Conservation (phyloP, 2,329 filamentous ascomycete genomes). For the Grosmannia serpens region DNA sequence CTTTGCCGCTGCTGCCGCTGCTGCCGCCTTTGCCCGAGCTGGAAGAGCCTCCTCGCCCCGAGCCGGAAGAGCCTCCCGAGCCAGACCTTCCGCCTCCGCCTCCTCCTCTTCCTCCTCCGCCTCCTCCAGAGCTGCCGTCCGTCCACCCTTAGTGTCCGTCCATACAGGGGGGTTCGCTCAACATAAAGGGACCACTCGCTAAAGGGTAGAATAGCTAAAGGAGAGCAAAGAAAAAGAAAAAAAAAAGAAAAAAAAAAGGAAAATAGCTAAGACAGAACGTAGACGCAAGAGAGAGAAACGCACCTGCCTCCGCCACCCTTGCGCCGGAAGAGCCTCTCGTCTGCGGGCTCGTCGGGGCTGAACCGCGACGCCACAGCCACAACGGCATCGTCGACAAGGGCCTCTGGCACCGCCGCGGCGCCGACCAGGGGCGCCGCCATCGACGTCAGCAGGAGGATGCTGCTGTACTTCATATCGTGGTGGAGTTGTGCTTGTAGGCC, state of each 20-base stretch:
- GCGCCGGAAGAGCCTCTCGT: slow-evolving; percentile 38
- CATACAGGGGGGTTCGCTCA: not conserved
- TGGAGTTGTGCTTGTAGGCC: not conserved
- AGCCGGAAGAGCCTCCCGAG: not conserved
- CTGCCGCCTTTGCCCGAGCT: not conserved
- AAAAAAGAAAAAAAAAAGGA: not conserved
- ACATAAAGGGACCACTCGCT: not conserved
- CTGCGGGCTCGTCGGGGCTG: not conserved
- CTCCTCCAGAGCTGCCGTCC: no score
- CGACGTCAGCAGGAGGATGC: slow-evolving; percentile 5
- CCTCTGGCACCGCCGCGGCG: slow-evolving; percentile 14
- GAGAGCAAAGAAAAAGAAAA: not conserved
- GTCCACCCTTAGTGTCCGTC: not conserved
- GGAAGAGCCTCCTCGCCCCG: not conserved
- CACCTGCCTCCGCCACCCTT: slow-evolving; percentile 34
- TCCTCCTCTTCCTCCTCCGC: no score
- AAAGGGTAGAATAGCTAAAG: not conserved
- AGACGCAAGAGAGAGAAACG: not conserved
- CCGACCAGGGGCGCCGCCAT: slow-evolving; percentile 9
- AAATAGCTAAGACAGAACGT: not conserved
- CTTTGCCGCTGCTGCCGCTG: not conserved
- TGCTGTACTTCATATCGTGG: slow-evolving; percentile 8
- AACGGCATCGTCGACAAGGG: not conserved
- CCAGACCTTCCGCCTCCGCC: no score
- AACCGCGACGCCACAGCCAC: not conserved